Percentiles rank a stretch among this genome's conserved stretches.
These are phyloP conservation scores for Beauveria medogensis DNA, from an alignment of 2,329 filamentous ascomycete genomes.

Conservation along the genomic window DNA sequence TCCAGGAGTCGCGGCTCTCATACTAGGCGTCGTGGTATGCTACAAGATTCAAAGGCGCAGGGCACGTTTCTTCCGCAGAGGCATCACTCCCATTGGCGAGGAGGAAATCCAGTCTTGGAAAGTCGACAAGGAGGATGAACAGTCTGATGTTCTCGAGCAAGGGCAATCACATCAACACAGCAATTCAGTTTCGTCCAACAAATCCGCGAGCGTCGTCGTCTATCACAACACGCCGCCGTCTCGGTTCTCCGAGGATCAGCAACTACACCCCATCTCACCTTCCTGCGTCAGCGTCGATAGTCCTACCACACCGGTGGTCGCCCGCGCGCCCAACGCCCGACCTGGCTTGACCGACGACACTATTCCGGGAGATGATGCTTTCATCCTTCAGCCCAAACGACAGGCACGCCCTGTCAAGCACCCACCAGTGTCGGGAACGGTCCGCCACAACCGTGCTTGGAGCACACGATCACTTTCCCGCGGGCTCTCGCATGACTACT, in stretches of 20 bases:
- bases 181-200: conserved; percentile 30
- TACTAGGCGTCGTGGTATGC: conserved; percentile 26
- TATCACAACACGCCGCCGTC: conserved; percentile 32
- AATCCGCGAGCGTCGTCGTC: conserved; percentile 46
- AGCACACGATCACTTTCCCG: conserved; percentile 38
- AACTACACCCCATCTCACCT: conserved; percentile 23
- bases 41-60: conserved; percentile 33
- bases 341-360: conserved; percentile 54
- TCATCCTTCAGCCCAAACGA: conserved; percentile 44
- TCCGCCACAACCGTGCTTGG: conserved; percentile 31
- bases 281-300: conserved; percentile 36
- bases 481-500: conserved; percentile 28
- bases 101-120: conserved; percentile 61
- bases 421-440: conserved; percentile 23
- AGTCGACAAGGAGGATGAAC: conserved; percentile 26
- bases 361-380: conserved; percentile 53
- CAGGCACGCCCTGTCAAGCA: conserved; percentile 46
- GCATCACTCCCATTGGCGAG: conserved; percentile 54
- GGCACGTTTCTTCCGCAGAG: conserved; percentile 40
- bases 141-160: conserved; percentile 20
- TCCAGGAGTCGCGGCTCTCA: conserved; percentile 32
- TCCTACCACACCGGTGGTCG: conserved; percentile 43
- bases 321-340: conserved; percentile 54
- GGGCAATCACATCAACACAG: conserved; percentile 10
- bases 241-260: conserved; percentile 22